Conservation (phyloP, 176 grass and related monocot genomes). For the Avena atlantica region DNA sequence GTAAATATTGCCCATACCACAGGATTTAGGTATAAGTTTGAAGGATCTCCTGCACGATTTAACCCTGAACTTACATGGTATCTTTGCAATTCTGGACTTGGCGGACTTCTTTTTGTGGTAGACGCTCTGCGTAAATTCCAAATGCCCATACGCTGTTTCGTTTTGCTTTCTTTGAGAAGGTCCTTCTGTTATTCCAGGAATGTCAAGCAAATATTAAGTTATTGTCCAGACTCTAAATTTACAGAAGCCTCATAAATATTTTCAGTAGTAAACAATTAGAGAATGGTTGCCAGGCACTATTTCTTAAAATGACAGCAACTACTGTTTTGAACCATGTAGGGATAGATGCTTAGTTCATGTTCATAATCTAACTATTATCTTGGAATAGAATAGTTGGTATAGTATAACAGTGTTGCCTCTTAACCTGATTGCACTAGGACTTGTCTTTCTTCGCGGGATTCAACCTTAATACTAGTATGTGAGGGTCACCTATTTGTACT, state of each 20-base stretch:
- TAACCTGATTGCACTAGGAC: neutral
- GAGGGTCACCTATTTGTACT: neutral
- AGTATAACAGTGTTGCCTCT: neutral
- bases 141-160: neutral
- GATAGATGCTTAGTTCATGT: neutral
- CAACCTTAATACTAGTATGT: neutral
- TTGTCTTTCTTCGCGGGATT: neutral
- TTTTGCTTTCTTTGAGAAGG: conserved; percentile 16
- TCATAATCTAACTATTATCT: conserved; percentile 20
- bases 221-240: neutral
- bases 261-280: neutral
- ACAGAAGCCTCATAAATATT: neutral
- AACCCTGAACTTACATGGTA: neutral
- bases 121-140: neutral
- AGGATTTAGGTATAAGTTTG: neutral
- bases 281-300: conserved; percentile 24
- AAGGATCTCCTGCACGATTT: conserved; percentile 21
- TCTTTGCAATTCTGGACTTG: neutral
- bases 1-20: conserved; percentile 17
- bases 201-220: neutral
- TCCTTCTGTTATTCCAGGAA: neutral
- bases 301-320: neutral
- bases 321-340: conserved; percentile 5
- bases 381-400: neutral
- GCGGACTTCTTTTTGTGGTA: neutral